Evolutionary conservation across 495 filamentous ascomycete species (phyloP).

Genomic region (Cercophora sp.): DNA sequence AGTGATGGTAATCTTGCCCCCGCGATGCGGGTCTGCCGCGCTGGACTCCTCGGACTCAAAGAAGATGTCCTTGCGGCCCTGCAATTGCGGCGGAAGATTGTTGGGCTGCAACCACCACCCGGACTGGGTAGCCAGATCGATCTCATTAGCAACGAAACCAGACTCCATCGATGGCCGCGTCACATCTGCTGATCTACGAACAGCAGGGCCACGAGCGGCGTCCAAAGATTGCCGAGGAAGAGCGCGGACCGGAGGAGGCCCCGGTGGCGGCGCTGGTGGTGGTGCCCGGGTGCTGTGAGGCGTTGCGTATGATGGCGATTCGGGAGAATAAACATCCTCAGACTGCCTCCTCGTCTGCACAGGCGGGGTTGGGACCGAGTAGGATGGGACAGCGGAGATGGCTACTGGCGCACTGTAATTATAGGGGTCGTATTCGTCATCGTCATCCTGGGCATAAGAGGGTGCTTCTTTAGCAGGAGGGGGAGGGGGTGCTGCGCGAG

Average conservation of each 20-base stretch:
- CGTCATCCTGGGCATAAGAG: slow-evolving; percentile 38
- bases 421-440: slow-evolving; percentile 73
- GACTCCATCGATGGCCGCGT: slow-evolving; percentile 59
- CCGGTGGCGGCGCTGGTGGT: slow-evolving; percentile 43
- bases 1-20: slow-evolving; percentile 63
- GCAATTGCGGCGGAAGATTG: slow-evolving; percentile 72
- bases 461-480: slow-evolving; percentile 47
- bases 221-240: slow-evolving; percentile 67
- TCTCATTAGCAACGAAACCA: slow-evolving; percentile 78
- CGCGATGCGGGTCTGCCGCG: slow-evolving; percentile 53
- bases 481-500: slow-evolving; percentile 64
- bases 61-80: slow-evolving; percentile 77
- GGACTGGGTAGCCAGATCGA: slow-evolving; percentile 68
- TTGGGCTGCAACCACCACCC: slow-evolving; percentile 82
- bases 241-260: slow-evolving; percentile 32
- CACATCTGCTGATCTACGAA: slow-evolving; percentile 70
- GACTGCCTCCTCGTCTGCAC: slow-evolving; percentile 30
- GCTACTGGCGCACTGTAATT: slow-evolving; percentile 53
- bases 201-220: slow-evolving; percentile 46
- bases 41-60: slow-evolving; percentile 77
- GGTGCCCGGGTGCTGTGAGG: slow-evolving; percentile 40
- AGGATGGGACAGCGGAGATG: slow-evolving; percentile 29
- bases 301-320: slow-evolving; percentile 16
- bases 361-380: slow-evolving; percentile 50
- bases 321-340: slow-evolving; percentile 25